Base-by-base conservation (phyloP, 1,139 yeast genomes). In the Scheffersomyces segobiensis region DNA sequence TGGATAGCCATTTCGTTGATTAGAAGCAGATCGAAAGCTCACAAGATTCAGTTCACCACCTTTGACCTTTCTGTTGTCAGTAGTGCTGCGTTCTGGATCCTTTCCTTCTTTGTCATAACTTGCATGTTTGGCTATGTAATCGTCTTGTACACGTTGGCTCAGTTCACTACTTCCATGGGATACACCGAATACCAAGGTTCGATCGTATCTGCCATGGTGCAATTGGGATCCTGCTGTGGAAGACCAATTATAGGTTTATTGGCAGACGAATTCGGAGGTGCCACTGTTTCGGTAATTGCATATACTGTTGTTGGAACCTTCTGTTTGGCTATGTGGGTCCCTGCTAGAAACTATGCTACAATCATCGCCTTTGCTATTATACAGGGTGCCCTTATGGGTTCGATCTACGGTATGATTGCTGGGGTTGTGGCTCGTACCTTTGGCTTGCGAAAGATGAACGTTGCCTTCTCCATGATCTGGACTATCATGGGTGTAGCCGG, bases 311-410 rank as follows among this genome's bases (percentile, higher is more conserved):
- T 77, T 56, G 84, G 84, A 53, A 71, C 75, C 50, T 72, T 70
- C 57, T 79, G 75, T 46, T 71, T 74, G 49, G 87, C 86, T 1
- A 83, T 87, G 84, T 87, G 91, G 91, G 78, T 86, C 49, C 88
- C 88, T 2, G 81, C 86, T 17, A 70, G 83, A 54, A 84, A 82
- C 63, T 81, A 72, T 62, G 86, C 86, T 2, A 82, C 86, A 3
- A 80, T 85, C 1, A 67, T 83, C 20, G 77, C 71, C 1, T 80
- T 83, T 64, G 83, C 83, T 1, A 55, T 84, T 46, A 60, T 84
- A 6, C 75, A 72, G 57, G 89, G 89, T 47, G 71, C 77, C 5
- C 56, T 81, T 22, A 83, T 85, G 83, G 88, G 88, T 1, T 76
- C 83, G 6, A 64, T 76, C 18, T 76, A 68, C 60, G 72, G 74